Base-by-base conservation (phyloP, 2,329 filamentous ascomycete species). In the Xylariaceae sp. region DNA sequence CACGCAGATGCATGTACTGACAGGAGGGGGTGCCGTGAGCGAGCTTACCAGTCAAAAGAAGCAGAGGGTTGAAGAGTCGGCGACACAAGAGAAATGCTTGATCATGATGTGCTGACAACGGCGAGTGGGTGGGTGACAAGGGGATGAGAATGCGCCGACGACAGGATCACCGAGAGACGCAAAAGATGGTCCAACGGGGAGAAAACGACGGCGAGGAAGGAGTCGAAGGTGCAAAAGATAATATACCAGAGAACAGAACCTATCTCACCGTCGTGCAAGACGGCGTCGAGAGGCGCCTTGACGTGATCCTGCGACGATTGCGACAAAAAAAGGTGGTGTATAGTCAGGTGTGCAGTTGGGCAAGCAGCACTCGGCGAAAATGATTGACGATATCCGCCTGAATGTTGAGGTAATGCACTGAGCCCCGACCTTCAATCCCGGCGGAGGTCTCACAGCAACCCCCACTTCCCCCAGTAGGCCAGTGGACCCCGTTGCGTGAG, bases 1-100 rank as follows among this genome's bases (percentile, higher is more conserved):
- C 38, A 51, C 27, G 39, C 22, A 43, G 18, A 27, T 17, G 32
- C 17, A 32, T 22, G 17, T 14, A 27, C 9, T 7, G n/a, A 36
- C 12, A 41, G 22, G 14, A 9, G 11, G 44, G n/a, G 17, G 9
- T 32, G 27, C 14, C 3, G 33, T 14, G 12, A 36, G 33, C 5
- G 15, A 15, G 35, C 54, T 59, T 61, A 51, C 62, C 60, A 61
- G 48, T 54, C 61, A 62, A 52, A 49, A 62, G 47, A 58, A 46
- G 44, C 56, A 48, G 45, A 58, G 55, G 19, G 47, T 47, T 54
- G 44, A 51, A 45, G 54, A 54, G 49, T 49, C 47, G 43, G 44
- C 18, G 43, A 48, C 43, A 35, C 44, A 48, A 49, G 48, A 33
- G 44, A 53, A 51, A 52, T 57, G 50, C 57, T 59, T 53, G 58